phyloP scores from a whole-genome alignment of 148 eudicot species.

The Rhododendron henanense region DNA sequence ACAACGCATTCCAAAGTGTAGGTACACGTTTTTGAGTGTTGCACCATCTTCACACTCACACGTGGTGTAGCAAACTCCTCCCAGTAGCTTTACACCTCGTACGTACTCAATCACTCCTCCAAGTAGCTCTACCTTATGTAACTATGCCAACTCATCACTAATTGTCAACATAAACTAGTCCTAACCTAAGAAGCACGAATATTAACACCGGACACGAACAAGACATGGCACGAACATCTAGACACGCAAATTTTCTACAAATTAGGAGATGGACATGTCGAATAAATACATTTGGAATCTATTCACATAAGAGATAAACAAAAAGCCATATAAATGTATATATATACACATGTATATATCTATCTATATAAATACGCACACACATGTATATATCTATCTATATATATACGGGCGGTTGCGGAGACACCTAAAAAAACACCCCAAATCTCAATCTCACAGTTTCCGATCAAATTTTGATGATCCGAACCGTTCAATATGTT shows the following conservation, averaged over 20 bases:
- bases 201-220: neutral
- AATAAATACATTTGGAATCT: neutral
- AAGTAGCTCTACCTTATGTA: neutral
- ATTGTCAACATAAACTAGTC: neutral
- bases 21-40: neutral
- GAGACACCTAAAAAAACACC: too few relatives aligned
- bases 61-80: neutral
- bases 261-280: neutral
- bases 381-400: too few relatives aligned
- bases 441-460: too few relatives aligned
- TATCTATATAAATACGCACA: too few relatives aligned
- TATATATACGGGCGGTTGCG: too few relatives aligned
- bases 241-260: neutral
- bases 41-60: neutral
- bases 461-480: too few relatives aligned
- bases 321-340: neutral
- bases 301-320: neutral
- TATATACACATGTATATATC: too few relatives aligned
- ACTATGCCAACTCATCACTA: neutral
- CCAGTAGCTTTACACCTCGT: neutral
- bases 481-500: too few relatives aligned
- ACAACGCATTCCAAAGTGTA: neutral
- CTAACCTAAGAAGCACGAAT: neutral
- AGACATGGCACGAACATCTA: neutral
- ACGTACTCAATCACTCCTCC: neutral